These are phyloP conservation scores for Sarocladium oryzae DNA, from an alignment of 2,329 filamentous ascomycete genomes.

Conservation along the genomic window DNA sequence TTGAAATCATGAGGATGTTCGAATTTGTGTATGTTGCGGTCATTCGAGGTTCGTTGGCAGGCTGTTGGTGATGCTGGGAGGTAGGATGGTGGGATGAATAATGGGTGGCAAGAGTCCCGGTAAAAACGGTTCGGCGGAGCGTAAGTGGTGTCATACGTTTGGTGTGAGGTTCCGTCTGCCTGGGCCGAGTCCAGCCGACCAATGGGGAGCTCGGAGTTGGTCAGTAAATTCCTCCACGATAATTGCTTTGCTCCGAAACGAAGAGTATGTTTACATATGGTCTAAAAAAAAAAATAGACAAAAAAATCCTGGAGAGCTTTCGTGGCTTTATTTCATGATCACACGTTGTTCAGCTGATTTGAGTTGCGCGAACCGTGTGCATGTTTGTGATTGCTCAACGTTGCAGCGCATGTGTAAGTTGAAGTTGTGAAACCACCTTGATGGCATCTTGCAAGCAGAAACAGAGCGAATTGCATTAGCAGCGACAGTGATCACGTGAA, in stretches of 20 bases:
- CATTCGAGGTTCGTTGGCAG: background rate
- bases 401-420: too few species aligned
- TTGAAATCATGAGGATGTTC: conserved; percentile 18
- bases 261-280: background rate
- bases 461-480: too few species aligned
- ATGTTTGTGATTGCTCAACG: too few species aligned
- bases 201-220: conserved; percentile 10
- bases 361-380: too few species aligned
- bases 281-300: too few species aligned
- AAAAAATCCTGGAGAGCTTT: too few species aligned
- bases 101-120: background rate
- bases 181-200: conserved; percentile 7
- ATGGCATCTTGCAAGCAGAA: too few species aligned
- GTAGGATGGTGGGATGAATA: conserved; percentile 9
- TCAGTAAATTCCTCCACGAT: conserved; percentile 5
- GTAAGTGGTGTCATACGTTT: conserved; percentile 7
- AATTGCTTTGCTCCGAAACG: background rate
- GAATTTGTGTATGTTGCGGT: background rate
- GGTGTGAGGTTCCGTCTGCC: background rate
- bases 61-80: conserved; percentile 6
- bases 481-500: too few species aligned
- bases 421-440: too few species aligned
- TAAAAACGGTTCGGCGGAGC: conserved; percentile 6
- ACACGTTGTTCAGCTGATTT: too few species aligned
- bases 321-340: too few species aligned